Percentiles rank a stretch among this genome's conserved stretches.
Evolutionary conservation across 805 yeast species (phyloP).

Genomic region (Soucietia sequanensis): DNA sequence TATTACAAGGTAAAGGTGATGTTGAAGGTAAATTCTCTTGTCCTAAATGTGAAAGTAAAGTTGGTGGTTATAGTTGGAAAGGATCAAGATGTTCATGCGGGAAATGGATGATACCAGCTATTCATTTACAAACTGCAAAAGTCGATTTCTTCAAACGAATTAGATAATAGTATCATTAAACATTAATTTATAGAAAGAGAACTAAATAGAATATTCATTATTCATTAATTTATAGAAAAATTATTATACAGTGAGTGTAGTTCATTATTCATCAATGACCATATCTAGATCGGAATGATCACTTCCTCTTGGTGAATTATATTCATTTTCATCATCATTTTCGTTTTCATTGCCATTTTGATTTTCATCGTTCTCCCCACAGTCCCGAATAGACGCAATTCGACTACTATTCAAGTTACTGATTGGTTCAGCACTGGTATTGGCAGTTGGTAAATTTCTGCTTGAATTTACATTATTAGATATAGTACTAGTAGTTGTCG

Average conservation of each 20-base stretch:
- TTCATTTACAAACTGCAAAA: conserved; percentile 75
- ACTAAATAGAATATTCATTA: too few relatives aligned
- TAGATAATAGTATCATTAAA: too few relatives aligned
- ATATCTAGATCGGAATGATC: conserved; percentile 42
- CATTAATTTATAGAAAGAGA: conserved; percentile 16
- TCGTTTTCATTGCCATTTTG: conserved; percentile 10
- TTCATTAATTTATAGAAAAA: too few relatives aligned
- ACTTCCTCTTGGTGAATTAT: conserved; percentile 14
- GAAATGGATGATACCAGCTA: conserved; percentile 91
- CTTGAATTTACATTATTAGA: conserved; percentile 13
- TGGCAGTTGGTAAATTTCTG: conserved; percentile 18
- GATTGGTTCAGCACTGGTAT: conserved; percentile 8
- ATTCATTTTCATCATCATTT: conserved; percentile 16
- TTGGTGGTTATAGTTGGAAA: conserved; percentile 93
- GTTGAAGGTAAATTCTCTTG: conserved; percentile 86
- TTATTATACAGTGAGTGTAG: too few relatives aligned
- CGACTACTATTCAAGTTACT: conserved; percentile 3
- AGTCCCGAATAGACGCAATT: conserved; percentile 4
- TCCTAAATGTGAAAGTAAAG: conserved; percentile 78
- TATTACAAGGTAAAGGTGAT: conserved; percentile 62
- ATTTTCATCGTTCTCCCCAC: conserved; percentile 5
- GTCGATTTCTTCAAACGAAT: conserved; percentile 58
- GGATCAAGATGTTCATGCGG: conserved; percentile 96
- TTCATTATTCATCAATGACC: conserved; percentile 37
- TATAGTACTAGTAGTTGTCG: conserved; percentile 10